These are phyloP conservation scores for Fusarium xylarioides DNA, from an alignment of 2,329 filamentous ascomycete genomes.

Conservation along the genomic window DNA sequence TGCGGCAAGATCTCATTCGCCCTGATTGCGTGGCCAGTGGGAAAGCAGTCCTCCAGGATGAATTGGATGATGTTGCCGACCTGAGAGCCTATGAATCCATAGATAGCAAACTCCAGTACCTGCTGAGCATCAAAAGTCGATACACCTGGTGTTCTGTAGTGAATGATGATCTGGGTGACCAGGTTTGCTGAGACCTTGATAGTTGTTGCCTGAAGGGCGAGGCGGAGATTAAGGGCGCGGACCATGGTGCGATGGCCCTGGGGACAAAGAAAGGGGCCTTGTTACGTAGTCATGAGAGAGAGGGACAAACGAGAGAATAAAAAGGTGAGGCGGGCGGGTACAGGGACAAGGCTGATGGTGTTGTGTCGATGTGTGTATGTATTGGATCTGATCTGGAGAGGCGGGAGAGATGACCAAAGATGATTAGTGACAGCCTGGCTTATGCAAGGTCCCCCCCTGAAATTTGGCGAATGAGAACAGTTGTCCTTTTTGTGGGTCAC, in stretches of 20 bases:
- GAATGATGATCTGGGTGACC: slow-evolving; percentile 42
- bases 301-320: neutral
- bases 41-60: slow-evolving; percentile 49
- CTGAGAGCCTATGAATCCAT: slow-evolving; percentile 48
- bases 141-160: slow-evolving; percentile 27
- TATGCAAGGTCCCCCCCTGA: slow-evolving; percentile 25
- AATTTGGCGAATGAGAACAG: slow-evolving; percentile 27
- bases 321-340: neutral
- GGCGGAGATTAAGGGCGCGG: slow-evolving; percentile 42
- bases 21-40: slow-evolving; percentile 38
- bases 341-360: slow-evolving; percentile 1
- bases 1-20: slow-evolving; percentile 34
- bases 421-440: slow-evolving; percentile 36
- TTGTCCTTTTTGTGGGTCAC: slow-evolving; percentile 33
- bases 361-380: neutral
- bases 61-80: slow-evolving; percentile 50
- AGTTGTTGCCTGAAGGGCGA: slow-evolving; percentile 43
- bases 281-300: slow-evolving; percentile 21
- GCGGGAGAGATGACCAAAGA: neutral
- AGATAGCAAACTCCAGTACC: slow-evolving; percentile 49
- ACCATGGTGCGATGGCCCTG: slow-evolving; percentile 31
- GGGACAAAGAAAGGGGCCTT: neutral
- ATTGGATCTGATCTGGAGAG: slow-evolving; percentile 18
- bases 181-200: slow-evolving; percentile 47
- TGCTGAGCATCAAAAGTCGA: slow-evolving; percentile 46